Conservation (phyloP, 1,139 yeast species). For the Yamadazyma oceani region DNA sequence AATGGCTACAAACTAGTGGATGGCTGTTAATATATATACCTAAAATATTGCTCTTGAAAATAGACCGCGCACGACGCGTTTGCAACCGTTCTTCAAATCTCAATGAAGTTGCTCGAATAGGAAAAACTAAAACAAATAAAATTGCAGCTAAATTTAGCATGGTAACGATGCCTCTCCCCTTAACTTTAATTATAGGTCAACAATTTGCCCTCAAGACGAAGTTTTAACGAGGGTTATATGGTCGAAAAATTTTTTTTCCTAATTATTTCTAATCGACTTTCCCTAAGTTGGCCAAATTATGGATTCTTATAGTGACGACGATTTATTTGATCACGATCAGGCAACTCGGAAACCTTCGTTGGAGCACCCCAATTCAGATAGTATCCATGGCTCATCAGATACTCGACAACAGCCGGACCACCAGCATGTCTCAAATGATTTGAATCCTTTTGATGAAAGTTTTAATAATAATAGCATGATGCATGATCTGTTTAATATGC, state of each 20-base stretch:
- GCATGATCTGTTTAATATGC: neutral
- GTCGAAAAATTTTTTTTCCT: neutral
- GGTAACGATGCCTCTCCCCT: neutral
- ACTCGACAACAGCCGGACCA: too few relatives aligned
- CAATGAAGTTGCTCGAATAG: conserved; percentile 4
- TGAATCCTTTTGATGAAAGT: conserved; percentile 1
- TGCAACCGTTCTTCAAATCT: neutral
- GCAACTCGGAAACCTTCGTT: conserved; percentile 7
- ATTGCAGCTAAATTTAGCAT: conserved; percentile 9
- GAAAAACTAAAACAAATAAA: conserved; percentile 6
- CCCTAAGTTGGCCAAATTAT: neutral
- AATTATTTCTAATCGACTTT: too few relatives aligned
- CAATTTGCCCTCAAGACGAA: neutral
- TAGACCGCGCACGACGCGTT: too few relatives aligned
- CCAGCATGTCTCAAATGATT: too few relatives aligned
- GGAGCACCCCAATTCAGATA: neutral
- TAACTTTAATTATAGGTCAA: neutral
- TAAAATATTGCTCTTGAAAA: neutral
- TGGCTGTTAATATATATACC: conserved; percentile 7
- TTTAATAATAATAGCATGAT: conserved; percentile 1
- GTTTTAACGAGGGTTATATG: neutral
- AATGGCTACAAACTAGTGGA: too few relatives aligned
- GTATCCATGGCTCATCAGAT: neutral
- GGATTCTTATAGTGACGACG: conserved; percentile 14
- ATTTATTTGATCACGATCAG: conserved; percentile 12